Evolutionary conservation across 1,284 basidiomycete species (phyloP).

Genomic region (Rhodofomes roseus): DNA sequence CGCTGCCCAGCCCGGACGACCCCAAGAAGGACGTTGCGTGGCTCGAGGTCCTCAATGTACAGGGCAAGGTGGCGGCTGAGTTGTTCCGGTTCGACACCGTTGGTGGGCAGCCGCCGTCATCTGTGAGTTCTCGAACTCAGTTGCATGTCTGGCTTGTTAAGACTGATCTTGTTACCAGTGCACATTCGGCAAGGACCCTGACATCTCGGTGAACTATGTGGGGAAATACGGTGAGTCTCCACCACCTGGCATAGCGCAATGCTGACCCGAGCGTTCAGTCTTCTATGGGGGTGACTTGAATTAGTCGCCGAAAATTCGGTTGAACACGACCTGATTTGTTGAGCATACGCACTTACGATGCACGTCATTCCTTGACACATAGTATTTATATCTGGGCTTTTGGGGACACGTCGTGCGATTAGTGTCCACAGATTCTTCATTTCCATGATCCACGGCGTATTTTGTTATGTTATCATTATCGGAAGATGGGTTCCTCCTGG

Average conservation of each 20-base stretch:
- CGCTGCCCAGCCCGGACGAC: slow-evolving; percentile 42
- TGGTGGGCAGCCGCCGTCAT: slow-evolving; percentile 60
- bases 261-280: background rate
- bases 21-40: slow-evolving; percentile 47
- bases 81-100: slow-evolving; percentile 57
- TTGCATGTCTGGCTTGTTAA: no score
- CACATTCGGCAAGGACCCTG: slow-evolving; percentile 15
- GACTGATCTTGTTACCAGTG: slow-evolving; percentile 17
- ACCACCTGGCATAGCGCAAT: background rate
- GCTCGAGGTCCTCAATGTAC: slow-evolving; percentile 44
- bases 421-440: no score
- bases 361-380: no score
- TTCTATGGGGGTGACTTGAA: background rate
- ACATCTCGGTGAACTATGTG: slow-evolving; percentile 15
- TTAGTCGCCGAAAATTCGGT: no score
- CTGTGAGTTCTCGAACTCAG: slow-evolving; percentile 30
- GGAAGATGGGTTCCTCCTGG: no score
- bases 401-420: no score
- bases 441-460: no score
- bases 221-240: background rate
- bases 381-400: no score
- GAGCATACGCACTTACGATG: no score
- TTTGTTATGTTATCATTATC: no score
- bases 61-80: slow-evolving; percentile 47
- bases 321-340: no score